Percentiles rank a stretch among this genome's conserved stretches.
Evolutionary conservation across 345 rosid species (phyloP).

Genomic region (Nasturtium officinale): DNA sequence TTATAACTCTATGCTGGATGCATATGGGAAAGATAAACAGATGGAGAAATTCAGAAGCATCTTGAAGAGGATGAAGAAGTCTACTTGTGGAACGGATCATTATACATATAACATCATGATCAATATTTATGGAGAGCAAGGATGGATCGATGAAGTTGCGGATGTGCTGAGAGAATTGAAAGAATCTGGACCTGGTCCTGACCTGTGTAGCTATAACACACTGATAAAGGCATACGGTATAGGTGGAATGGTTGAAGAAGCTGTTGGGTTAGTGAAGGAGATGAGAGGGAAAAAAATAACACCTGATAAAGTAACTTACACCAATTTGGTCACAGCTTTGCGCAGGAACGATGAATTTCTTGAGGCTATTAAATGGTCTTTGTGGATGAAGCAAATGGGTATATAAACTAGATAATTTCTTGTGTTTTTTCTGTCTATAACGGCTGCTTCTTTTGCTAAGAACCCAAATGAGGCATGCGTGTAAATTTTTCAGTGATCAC

Average conservation of each 20-base stretch:
- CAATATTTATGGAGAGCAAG: conserved; percentile 79
- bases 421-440: conserved; percentile 26
- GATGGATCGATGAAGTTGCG: conserved; percentile 79
- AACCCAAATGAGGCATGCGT: conserved; percentile 9
- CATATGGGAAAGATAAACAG: conserved; percentile 79
- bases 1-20: conserved; percentile 82
- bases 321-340: conserved; percentile 70
- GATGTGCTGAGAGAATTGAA: conserved; percentile 63
- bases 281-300: conserved; percentile 70
- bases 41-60: conserved; percentile 72
- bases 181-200: conserved; percentile 67
- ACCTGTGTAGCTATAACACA: conserved; percentile 86
- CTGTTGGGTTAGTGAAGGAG: conserved; percentile 75
- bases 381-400: conserved; percentile 96
- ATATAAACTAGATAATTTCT: conserved; percentile 37
- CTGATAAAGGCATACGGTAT: conserved; percentile 93
- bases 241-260: conserved; percentile 92
- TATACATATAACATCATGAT: conserved; percentile 89
- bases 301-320: conserved; percentile 78
- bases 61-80: conserved; percentile 69
- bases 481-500: conserved; percentile 19
- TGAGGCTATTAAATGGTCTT: conserved; percentile 92
- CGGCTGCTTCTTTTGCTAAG: conserved; percentile 8
- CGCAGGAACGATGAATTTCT: conserved; percentile 74
- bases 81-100: conserved; percentile 55